Evolutionary conservation across 2,329 filamentous ascomycete genomes (phyloP).

Genomic region (Diaporthe sp.): DNA sequence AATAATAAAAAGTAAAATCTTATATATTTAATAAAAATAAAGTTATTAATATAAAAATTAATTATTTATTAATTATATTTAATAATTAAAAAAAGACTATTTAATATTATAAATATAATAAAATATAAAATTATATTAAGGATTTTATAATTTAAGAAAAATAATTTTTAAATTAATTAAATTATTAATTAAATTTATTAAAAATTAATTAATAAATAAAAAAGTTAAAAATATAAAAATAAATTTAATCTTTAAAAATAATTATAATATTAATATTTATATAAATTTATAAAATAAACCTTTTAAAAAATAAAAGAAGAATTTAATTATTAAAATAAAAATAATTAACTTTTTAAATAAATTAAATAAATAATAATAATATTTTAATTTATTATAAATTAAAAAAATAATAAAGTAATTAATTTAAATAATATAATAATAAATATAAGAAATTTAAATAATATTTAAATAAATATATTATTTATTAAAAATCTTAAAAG

Average conservation of each 20-base stretch:
- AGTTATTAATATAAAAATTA: too few species aligned
- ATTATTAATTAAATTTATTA: not conserved
- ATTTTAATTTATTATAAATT: not conserved
- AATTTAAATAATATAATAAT: not conserved
- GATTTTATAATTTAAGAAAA: not conserved
- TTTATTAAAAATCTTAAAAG: not conserved
- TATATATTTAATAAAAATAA: not conserved
- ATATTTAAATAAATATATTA: not conserved
- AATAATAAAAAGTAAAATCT: not conserved
- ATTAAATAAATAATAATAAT: not conserved
- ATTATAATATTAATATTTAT: not conserved
- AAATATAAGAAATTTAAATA: not conserved
- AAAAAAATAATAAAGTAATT: not conserved
- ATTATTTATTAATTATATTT: too few species aligned
- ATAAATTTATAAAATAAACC: not conserved
- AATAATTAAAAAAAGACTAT: too few species aligned
- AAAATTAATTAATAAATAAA: not conserved
- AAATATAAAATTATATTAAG: too few species aligned
- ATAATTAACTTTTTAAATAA: not conserved
- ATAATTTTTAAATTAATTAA: not conserved
- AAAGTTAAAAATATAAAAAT: not conserved
- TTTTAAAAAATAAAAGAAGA: not conserved
- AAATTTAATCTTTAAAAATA: not conserved
- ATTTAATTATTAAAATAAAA: not conserved
- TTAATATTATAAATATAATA: too few species aligned